Base-by-base conservation (phyloP, 768 basidiomycete genomes). In the Amanita pallidorosea region DNA sequence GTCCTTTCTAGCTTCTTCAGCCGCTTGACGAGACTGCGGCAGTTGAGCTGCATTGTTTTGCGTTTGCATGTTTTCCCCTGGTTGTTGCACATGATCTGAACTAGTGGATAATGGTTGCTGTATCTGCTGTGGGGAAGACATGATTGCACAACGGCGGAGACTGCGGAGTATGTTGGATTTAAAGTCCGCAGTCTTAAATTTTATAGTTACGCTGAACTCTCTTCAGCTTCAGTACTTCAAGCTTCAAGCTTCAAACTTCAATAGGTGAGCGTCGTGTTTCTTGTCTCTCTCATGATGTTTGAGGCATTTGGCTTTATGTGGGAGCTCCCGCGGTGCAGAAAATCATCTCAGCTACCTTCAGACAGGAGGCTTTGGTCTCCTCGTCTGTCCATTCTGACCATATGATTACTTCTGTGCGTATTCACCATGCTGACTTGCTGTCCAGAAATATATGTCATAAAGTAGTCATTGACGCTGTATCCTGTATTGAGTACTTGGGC, bases 271-370 rank as follows among this genome's bases (percentile, higher is more conserved):
- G 49, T 36, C 53, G 55, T 35, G 13, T 54, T 54, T 49, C 43
- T 53, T 56, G 29, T 23, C 55, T 51, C 45, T 31, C 27, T 43
- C 57, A 79, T 83, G 85, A 88, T 88, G 85, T 81, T 85, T 86
- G 85, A 88, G 85, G 85, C 85, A 88, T 87, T 87, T 88, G 85
- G 85, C 85, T 87, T 87, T 86, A 88, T 57, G 84, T 79, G 70
- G 71, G 76, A 65, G 63, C 60, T 60, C 78, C 76, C 77, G 81
- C 83, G 71, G 65, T 88, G 86, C 81, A 85, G 85, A 88, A 83
- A 80, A 58, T 63, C 74, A 85, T 78, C 86, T 88, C 86, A 88
- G 85, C 85, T 88, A 88, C 86, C 86, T 88, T 85, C 83, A 78
- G 79, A 73, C 70, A 64, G 65, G 66, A 59, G 66, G 57, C 70